These are phyloP conservation scores for Eudorina sp. DNA, from an alignment of 139 green algal species.

Conservation along the genomic window DNA sequence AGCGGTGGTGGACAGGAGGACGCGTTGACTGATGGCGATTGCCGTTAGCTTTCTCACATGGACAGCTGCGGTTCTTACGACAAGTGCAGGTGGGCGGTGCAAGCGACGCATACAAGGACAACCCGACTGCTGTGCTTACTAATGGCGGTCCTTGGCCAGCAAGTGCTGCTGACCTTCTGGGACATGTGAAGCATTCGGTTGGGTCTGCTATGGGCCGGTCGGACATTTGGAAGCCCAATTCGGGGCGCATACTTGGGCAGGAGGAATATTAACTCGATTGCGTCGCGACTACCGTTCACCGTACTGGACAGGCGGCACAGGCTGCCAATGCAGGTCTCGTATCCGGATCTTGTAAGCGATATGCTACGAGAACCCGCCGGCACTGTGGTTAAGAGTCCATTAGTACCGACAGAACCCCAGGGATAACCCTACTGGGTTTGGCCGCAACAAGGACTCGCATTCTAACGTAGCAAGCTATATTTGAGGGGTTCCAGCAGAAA, in stretches of 20 bases:
- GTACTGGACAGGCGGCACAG: too few species aligned
- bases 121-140: neutral
- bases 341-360: too few species aligned
- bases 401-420: too few species aligned
- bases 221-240: neutral
- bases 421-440: too few species aligned
- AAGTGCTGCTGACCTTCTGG: neutral
- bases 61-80: neutral
- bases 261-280: neutral
- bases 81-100: slow-evolving; percentile 5
- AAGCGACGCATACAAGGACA: neutral
- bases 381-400: too few species aligned
- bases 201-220: neutral
- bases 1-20: neutral
- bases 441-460: too few species aligned
- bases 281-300: neutral
- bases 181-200: neutral
- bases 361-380: too few species aligned
- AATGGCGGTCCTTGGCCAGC: neutral
- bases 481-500: too few species aligned
- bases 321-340: too few species aligned
- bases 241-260: neutral
- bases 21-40: neutral
- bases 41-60: neutral
- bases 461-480: too few species aligned